These are phyloP conservation scores for Cenococcum geophilum DNA, from an alignment of 495 filamentous ascomycete species.

Conservation along the genomic window DNA sequence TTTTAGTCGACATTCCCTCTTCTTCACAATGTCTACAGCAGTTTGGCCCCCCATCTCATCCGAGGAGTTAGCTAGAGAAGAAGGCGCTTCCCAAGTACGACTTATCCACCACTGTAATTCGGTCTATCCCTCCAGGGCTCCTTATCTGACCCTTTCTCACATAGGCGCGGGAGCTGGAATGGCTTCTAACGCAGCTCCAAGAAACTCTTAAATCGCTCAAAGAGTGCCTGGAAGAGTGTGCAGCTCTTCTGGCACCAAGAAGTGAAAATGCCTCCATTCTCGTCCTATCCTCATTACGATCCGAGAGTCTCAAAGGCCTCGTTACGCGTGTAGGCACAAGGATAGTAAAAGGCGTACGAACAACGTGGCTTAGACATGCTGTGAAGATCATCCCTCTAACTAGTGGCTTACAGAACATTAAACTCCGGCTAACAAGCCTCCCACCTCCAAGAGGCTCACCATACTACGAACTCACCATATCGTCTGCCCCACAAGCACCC, in stretches of 20 bases:
- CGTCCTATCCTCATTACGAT: conserved; percentile 77
- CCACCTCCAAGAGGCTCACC: conserved; percentile 46
- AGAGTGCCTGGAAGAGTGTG: conserved; percentile 82
- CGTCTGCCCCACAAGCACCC: conserved; percentile 45
- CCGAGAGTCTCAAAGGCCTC: conserved; percentile 85
- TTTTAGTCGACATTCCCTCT: not conserved
- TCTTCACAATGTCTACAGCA: conserved; percentile 25
- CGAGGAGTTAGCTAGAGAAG: conserved; percentile 16
- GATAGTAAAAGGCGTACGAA: conserved; percentile 40
- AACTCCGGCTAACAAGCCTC: conserved; percentile 43
- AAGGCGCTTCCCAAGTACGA: conserved; percentile 22
- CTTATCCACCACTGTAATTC: not conserved
- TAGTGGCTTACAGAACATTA: conserved; percentile 24
- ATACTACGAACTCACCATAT: conserved; percentile 53
- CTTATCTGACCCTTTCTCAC: not conserved
- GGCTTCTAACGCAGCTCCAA: conserved; percentile 76
- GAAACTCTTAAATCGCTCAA: conserved; percentile 71
- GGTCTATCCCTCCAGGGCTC: not conserved
- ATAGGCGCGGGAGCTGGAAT: conserved; percentile 72
- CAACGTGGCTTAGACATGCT: not conserved
- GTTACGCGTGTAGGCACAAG: conserved; percentile 58
- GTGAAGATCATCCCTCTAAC: not conserved
- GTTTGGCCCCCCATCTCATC: conserved; percentile 30
- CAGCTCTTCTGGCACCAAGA: conserved; percentile 69
- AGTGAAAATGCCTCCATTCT: conserved; percentile 78